Base-by-base conservation (phyloP, 805 yeast species). In the Candida coleopterorum region DNA sequence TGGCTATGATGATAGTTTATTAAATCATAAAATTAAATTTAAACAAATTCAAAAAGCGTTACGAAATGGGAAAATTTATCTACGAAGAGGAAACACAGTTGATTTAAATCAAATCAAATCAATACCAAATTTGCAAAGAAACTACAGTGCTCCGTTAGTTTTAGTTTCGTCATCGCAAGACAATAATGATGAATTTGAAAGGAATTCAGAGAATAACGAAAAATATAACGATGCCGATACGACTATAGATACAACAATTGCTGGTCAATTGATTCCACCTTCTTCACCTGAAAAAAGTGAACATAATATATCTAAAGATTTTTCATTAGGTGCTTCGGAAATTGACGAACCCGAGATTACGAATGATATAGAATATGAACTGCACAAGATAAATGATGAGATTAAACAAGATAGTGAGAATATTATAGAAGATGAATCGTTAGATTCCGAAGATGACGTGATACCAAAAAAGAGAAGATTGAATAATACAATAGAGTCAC, bases 1-100 rank as follows among this genome's bases (percentile, higher is more conserved):
- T 28, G 38, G 38, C 12, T 49, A 42, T 31, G 60, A 55, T 4
- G 68, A 62, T 23, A 53, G 56, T 32, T 40, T 62, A 11, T 45
- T 58, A 14, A 50, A 54, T 1, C 50, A 46, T 26, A 53, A 53
- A 23, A 31, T 47, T 20, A 49, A 46, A 31, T 31, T 38, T 26
- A 27, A 29, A 25, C n/a, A 27, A 11, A 18, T 14, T 15, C 35
- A 26, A 27, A 25, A 29, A 33, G 50, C 21, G n/a, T 17, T 32
- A 12, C 5, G 39, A 29, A 9, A 25, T 4, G 28, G 16, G 5
- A 25, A 25, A 6, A 6, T 25, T 14, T 4, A 25, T 6, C 10
- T 27, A 37, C 29, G 29, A 24, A 17, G 24, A 26, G 24, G 29
- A 25, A 20, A 21, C 22, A 29, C 14, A 30, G 32, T 25, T 23